Evolutionary conservation across 108 stramenopile genomes (phyloP).

Genomic region (Pseudonitzschia multistriata): DNA sequence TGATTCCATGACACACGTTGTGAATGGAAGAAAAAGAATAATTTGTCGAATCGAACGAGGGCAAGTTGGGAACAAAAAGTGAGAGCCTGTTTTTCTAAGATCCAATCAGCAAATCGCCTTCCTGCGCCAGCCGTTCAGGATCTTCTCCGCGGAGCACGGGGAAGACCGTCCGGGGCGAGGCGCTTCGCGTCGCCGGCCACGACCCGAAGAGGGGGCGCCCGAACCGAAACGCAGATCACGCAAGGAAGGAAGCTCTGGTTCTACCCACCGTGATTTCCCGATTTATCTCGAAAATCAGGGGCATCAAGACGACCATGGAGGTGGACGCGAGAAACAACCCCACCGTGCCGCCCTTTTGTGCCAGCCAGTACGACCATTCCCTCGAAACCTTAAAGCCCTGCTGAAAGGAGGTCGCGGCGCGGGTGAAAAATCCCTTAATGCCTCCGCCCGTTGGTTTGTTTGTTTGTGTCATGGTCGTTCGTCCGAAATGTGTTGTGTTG

Average conservation of each 20-base stretch:
- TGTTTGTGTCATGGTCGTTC: neutral
- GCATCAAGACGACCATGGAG: conserved; percentile 82
- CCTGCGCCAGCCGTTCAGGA: no score
- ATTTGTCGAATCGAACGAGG: conserved; percentile 5
- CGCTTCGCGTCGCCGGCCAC: no score
- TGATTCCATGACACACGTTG: neutral
- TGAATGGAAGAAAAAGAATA: neutral
- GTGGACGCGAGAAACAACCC: conserved; percentile 78
- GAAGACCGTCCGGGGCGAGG: no score
- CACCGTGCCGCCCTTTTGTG: conserved; percentile 54
- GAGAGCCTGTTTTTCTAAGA: no score
- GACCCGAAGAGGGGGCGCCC: no score
- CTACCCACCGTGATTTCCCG: conserved; percentile 77
- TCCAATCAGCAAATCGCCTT: no score
- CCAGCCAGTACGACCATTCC: conserved; percentile 59
- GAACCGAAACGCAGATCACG: no score
- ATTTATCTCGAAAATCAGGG: conserved; percentile 84
- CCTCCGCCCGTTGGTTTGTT: conserved; percentile 42
- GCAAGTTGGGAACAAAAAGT: no score
- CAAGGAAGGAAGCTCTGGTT: no score
- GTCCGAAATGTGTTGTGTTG: neutral
- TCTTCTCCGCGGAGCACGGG: no score
- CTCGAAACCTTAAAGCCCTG: conserved; percentile 53
- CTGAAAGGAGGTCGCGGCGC: conserved; percentile 68
- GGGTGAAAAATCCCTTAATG: conserved; percentile 77